Evolutionary conservation across 75 land plant species (phyloP), one percentile per base, ranked within the genome.

Genomic region (Sequoia sempervirens): DNA sequence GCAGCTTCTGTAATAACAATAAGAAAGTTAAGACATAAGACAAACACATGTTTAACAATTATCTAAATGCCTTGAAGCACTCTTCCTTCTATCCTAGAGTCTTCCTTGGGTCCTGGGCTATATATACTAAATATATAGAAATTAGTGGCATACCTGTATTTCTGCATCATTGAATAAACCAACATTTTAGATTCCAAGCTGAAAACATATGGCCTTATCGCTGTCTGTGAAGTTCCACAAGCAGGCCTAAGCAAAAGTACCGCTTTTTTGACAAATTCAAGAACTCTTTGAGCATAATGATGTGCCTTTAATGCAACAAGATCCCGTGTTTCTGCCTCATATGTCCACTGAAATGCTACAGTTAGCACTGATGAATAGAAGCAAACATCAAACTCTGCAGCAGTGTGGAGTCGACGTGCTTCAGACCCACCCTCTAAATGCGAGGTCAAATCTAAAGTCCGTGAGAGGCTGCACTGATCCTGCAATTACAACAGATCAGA

Each of bases 361-460:
- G 87, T 86, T 53, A 86, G 46, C 26, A 85, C 87, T 41, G 82
- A 84, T 32, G 87, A 64, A 34, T 46, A 45, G 30, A 20, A 50
- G 23, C 12, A 41, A 41, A 81, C 75, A 30, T 74, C 70, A 15
- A 28, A 43, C 40, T 70, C 68, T 23, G 79, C 83, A 40, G 72
- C 84, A 26, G 79, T 47, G 15, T 68, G 85, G 34, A 89, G n/a
- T 78, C 83, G 32, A 37, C 82, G 52, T 43, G 36, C 30, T 47
- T 89, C 89, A n/a, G 82, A 58, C 66, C 88, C 90, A 41, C 86
- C 90, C 73, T 89, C 90, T 41, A 89, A 68, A 69, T 85, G 74
- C 1, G 90, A 89, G 47, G 90, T 89, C 56, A 87, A 80, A 83
- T 89, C 90, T 47, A 89, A 79, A 36, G 90, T 89, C 11, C 90